Base-by-base conservation (phyloP, 371 early-diverging fungal species). In the Mortierella sp. region DNA sequence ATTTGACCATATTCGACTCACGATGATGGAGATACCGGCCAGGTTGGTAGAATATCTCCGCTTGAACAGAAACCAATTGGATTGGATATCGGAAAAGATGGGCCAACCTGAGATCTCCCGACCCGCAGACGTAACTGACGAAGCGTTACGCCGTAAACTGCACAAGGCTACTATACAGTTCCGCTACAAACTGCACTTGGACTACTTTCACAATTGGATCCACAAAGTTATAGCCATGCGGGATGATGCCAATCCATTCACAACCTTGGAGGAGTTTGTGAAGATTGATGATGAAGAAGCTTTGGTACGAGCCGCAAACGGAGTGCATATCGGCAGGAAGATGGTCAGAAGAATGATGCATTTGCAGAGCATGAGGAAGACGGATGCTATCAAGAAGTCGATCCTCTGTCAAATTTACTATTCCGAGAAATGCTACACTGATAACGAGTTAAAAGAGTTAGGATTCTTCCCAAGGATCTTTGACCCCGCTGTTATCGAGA, bases 401-500 rank as follows among this genome's bases (percentile, higher is more conserved):
- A 8, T 80, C 22, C 51, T 80, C 35, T 22, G 57, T 0, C 70
- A 80, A 35, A 31, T 80, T 12, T 71, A 35, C 31, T 64, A 66
- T 56, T 35, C 75, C 0, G 81, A 80, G 45, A 28, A 49, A 17
- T 19, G 29, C 15, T 75, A 75, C 40, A 40, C 53, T 1, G 75
- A 80, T 37, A 53, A 42, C 0, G 80, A 80, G 32, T 64, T 80
- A 43, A 49, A 70, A 28, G 35, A 19, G 31, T 62, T 74, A 68
- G 80, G 80, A 3, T 74, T 45, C 34, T 54, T 54, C 40, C 72
- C 80, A 22, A 55, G 80, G 28, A 70, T 80, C 62, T 80, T 80
- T 72, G 66, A 78, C 22, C 61, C 43, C 0, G 29, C n/a, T 0
- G 22, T 26, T 51, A 43, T 49, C 56, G 35, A 43, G 49, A 61